Conservation (phyloP, 2,329 filamentous ascomycete genomes). For the Dactylellina drechsleri region DNA sequence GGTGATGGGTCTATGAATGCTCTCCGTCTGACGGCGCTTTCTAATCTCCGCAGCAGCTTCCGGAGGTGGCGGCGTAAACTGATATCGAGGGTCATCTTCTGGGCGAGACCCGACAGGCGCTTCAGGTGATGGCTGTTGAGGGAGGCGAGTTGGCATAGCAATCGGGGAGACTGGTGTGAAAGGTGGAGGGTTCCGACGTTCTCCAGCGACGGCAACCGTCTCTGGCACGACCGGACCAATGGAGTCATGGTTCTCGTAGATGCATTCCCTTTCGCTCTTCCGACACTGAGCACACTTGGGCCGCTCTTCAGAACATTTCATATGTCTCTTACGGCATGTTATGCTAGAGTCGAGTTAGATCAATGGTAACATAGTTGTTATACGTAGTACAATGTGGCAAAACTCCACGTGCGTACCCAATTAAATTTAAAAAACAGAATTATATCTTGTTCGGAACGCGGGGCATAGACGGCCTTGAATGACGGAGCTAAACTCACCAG, state of each 20-base stretch:
- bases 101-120: constrained; percentile 41
- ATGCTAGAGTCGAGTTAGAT: constrained; percentile 58
- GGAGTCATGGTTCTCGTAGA: constrained; percentile 59
- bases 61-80: constrained; percentile 48
- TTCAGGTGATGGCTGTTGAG: constrained; percentile 15
- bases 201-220: constrained; percentile 3
- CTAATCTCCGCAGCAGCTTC: constrained; percentile 50
- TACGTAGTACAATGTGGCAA: not conserved
- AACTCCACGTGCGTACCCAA: constrained; percentile 5
- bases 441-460: not conserved
- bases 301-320: constrained; percentile 67
- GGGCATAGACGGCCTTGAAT: not conserved
- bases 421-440: not conserved
- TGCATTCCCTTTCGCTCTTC: constrained; percentile 63
- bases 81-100: constrained; percentile 49
- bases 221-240: not conserved
- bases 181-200: constrained; percentile 5
- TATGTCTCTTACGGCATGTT: constrained; percentile 65
- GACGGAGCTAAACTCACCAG: constrained; percentile 58
- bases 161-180: constrained; percentile 46
- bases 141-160: constrained; percentile 23
- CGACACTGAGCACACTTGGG: constrained; percentile 64
- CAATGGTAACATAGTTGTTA: constrained; percentile 12
- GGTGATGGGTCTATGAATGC: constrained; percentile 36
- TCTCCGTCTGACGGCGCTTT: constrained; percentile 43